Base-by-base conservation (phyloP, 352 stramenopile genomes). In the Phytopythium kandeliae region DNA sequence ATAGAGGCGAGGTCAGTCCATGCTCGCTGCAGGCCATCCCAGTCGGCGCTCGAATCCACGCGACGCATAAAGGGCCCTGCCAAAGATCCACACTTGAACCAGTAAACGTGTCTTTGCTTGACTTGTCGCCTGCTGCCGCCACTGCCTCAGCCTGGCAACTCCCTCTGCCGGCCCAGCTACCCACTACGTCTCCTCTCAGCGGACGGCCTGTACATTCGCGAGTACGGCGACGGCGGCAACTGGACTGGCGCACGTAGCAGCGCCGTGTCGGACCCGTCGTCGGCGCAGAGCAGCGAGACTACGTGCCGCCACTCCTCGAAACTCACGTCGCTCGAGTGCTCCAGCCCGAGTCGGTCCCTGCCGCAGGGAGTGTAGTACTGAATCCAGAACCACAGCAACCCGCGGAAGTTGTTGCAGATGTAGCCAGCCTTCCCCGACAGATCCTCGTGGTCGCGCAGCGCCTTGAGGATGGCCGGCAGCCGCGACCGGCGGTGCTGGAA, bases 311-410 rank as follows among this genome's bases (percentile, higher is more conserved):
- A 98, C 64, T 98, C 92, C 43, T 89, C 74, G 54, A 98, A 98
- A 49, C 85, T 77, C 40, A 98, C 79, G 67, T 97, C 92, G 26
- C 88, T 97, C 10, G 91, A 98, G 62, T 97, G 96, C 62, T 98
- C 95, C 7, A 98, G 73, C 24, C 82, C 94, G 35, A 98, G 74
- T 17, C 95, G 73, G 63, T 98, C 96, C 34, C 94, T 78, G 10
- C 93, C 93, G 43, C 92, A 75, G 10, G 95, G 92, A 4, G 88
- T 89, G 63, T 98, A 98, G 62, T 98, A 98, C 65, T 98, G 85
- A 30, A 93, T 84, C 92, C 92, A 98, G 54, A 98, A 98, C 89
- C 92, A 98, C 12, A 98, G 58, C 30, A 98, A 72, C 4, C 87
- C 71, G 15, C 94, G 86, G 60, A 98, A 98, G 62, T 98, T 97